Evolutionary conservation across 805 yeast species (phyloP).

Genomic region (Candida sanyiensis): DNA sequence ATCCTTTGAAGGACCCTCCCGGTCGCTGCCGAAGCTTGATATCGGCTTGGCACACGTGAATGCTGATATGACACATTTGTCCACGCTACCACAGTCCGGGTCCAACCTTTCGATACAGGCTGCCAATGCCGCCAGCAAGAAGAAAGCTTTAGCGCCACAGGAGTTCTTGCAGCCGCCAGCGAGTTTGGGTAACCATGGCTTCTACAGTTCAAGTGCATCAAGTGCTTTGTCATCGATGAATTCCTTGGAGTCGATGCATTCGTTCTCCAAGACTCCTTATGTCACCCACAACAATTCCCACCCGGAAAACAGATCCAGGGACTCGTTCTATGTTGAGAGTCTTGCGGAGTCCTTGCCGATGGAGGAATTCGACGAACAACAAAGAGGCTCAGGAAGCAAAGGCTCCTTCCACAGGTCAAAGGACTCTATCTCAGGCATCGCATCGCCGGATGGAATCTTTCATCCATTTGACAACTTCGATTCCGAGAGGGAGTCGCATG

Average conservation of each 20-base stretch:
- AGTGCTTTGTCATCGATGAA: slow-evolving; percentile 17
- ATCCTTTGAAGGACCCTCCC: not conserved
- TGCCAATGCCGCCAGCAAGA: slow-evolving; percentile 8
- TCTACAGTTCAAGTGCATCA: slow-evolving; percentile 10
- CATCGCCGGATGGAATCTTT: not conserved
- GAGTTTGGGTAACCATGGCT: slow-evolving; percentile 9
- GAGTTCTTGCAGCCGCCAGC: slow-evolving; percentile 7
- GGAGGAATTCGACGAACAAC: not conserved
- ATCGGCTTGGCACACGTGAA: not conserved
- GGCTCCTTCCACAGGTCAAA: slow-evolving; percentile 3
- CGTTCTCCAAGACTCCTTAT: slow-evolving; percentile 12
- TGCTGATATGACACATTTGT: not conserved
- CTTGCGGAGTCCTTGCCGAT: not conserved
- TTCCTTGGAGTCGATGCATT: slow-evolving; percentile 18
- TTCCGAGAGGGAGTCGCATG: not conserved
- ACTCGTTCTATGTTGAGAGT: not conserved
- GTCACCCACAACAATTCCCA: slow-evolving; percentile 6
- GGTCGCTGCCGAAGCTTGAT: not conserved
- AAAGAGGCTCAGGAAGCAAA: not conserved
- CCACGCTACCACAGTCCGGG: not conserved
- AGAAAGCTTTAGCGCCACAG: not conserved
- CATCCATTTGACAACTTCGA: slow-evolving; percentile 1
- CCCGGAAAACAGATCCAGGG: not conserved
- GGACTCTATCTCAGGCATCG: not conserved
- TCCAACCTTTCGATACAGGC: slow-evolving; percentile 6